Evolutionary conservation across 2,329 filamentous ascomycete species (phyloP).

Genomic region (Aspergillus hortae): DNA sequence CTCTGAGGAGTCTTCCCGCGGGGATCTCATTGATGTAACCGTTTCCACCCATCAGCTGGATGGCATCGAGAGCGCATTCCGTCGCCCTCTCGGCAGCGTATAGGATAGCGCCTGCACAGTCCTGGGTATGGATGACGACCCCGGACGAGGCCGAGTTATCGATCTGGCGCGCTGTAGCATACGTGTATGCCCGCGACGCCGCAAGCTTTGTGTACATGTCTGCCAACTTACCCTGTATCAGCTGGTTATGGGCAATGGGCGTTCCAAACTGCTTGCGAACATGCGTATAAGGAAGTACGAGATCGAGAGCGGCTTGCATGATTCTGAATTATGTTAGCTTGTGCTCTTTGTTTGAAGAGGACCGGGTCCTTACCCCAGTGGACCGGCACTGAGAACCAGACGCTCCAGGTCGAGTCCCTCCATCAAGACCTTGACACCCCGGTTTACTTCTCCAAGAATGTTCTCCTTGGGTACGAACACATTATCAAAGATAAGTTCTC

Average conservation of each 20-base stretch:
- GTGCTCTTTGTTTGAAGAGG: background rate
- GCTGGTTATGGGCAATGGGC: constrained; percentile 87
- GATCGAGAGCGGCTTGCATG: constrained; percentile 88
- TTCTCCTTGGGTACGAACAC: constrained; percentile 85
- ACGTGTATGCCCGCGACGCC: constrained; percentile 82
- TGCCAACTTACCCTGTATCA: constrained; percentile 87
- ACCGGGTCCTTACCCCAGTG: constrained; percentile 60
- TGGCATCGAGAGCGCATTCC: constrained; percentile 79
- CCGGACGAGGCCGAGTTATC: constrained; percentile 62
- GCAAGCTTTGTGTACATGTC: constrained; percentile 97
- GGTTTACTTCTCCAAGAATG: constrained; percentile 74
- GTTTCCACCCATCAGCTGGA: constrained; percentile 92
- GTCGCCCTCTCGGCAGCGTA: constrained; percentile 86
- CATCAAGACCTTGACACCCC: constrained; percentile 89
- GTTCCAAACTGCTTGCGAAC: constrained; percentile 81
- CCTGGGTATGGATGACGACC: constrained; percentile 68
- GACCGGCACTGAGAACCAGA: constrained; percentile 84
- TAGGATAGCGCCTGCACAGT: constrained; percentile 90
- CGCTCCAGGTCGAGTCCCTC: constrained; percentile 92
- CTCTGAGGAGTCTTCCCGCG: constrained; percentile 76
- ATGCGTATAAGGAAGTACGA: constrained; percentile 84
- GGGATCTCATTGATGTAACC: constrained; percentile 96
- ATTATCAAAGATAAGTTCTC: constrained; percentile 84
- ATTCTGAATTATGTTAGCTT: constrained; percentile 44
- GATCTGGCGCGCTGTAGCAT: constrained; percentile 72